phyloP scores from a whole-genome alignment of 208 protist genomes.

The Trypanosoma cruzi region DNA sequence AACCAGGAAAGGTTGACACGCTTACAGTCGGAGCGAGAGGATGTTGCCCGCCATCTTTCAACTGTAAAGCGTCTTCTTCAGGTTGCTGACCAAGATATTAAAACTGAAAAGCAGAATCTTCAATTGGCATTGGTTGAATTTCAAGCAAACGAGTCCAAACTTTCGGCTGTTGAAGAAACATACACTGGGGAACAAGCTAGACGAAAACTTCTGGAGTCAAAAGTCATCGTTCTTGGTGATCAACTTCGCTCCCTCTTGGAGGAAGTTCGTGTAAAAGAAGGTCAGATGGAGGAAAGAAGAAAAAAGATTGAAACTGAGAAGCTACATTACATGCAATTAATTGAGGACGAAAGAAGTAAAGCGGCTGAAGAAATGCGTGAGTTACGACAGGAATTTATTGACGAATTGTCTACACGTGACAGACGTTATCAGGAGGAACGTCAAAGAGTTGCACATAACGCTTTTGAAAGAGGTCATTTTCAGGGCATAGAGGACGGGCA shows the following conservation, averaged over 20 bases:
- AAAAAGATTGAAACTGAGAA: conserved; percentile 71
- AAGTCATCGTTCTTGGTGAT: conserved; percentile 44
- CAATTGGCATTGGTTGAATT: conserved; percentile 39
- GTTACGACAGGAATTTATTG: conserved; percentile 64
- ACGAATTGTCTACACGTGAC: conserved; percentile 51
- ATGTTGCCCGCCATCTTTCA: conserved; percentile 50
- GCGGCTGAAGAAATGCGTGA: conserved; percentile 55
- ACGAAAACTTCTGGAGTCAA: conserved; percentile 48
- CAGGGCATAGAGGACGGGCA: conserved; percentile 65
- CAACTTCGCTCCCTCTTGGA: conserved; percentile 44
- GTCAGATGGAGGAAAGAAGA: conserved; percentile 47
- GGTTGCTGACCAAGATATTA: conserved; percentile 43
- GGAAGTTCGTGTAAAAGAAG: conserved; percentile 53
- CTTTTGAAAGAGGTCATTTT: conserved; percentile 56
- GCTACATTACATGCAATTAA: conserved; percentile 55
- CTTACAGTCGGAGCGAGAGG: conserved; percentile 51
- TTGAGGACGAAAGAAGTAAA: conserved; percentile 69
- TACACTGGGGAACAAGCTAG: conserved; percentile 39
- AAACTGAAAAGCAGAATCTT: conserved; percentile 53
- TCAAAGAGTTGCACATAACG: conserved; percentile 43
- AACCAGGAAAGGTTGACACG: conserved; percentile 43
- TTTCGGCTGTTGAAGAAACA: conserved; percentile 37
- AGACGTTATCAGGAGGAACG: conserved; percentile 57
- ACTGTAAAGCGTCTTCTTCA: conserved; percentile 49
- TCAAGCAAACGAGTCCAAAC: conserved; percentile 48